These are phyloP conservation scores for Stramenopiles sp. DNA, from an alignment of 352 stramenopile species.

Conservation along the genomic window DNA sequence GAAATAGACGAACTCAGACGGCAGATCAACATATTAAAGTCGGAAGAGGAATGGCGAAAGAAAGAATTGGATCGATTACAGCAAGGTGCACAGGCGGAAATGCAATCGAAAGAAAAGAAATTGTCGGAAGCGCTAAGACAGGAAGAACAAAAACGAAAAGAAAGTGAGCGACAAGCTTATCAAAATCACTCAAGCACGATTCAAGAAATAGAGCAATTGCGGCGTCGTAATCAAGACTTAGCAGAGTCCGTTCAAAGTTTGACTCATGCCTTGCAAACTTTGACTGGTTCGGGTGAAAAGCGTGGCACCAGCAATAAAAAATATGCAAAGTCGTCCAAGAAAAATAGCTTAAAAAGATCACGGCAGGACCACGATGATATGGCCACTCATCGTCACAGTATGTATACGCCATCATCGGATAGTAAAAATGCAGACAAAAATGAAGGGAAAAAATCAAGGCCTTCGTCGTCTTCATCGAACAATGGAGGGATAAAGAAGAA, in stretches of 20 bases:
- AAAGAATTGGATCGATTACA: not conserved
- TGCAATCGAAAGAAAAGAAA: not conserved
- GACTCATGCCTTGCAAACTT: not conserved
- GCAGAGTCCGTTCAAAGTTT: not conserved
- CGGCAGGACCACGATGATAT: not conserved
- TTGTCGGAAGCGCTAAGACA: not conserved
- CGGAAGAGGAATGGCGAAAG: not conserved
- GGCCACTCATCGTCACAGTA: not conserved
- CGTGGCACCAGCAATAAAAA: too few relatives aligned
- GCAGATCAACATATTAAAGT: not conserved
- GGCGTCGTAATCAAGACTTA: not conserved
- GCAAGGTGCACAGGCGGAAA: not conserved
- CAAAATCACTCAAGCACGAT: not conserved
- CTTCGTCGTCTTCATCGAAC: too few relatives aligned
- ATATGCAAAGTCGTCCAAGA: not conserved
- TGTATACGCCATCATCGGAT: not conserved
- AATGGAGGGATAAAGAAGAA: too few relatives aligned
- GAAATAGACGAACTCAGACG: not conserved
- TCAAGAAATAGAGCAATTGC: not conserved
- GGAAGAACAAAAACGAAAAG: conserved; percentile 7
- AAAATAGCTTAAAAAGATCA: not conserved
- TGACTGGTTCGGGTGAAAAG: not conserved
- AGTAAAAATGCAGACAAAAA: not conserved
- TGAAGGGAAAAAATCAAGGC: not conserved
- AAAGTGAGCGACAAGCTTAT: not conserved